Evolutionary conservation across 2,329 filamentous ascomycete genomes (phyloP).

Genomic region (Aureobasidium melanogenum): DNA sequence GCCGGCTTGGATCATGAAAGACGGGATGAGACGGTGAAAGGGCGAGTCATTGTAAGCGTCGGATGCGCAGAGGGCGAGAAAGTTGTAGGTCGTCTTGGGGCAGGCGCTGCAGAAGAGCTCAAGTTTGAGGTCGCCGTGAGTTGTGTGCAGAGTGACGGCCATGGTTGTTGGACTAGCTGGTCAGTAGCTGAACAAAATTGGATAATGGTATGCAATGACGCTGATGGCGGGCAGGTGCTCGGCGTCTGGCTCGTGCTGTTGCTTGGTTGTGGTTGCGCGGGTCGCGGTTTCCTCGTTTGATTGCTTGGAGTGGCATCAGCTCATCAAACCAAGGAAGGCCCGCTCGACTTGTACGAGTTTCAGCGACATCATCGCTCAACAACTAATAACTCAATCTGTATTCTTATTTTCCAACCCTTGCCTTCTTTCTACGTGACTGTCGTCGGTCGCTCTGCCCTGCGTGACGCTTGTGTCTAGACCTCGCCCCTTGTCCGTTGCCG

Average conservation of each 20-base stretch:
- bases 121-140: constrained; percentile 81
- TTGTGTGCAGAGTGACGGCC: constrained; percentile 66
- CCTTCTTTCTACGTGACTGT: too few relatives aligned
- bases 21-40: constrained; percentile 71
- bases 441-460: too few relatives aligned
- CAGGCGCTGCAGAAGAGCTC: constrained; percentile 94
- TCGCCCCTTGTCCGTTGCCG: not conserved
- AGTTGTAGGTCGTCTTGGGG: constrained; percentile 85
- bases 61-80: constrained; percentile 72
- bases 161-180: constrained; percentile 21
- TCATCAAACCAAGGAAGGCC: constrained; percentile 5
- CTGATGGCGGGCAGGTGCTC: not conserved
- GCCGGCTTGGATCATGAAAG: constrained; percentile 74
- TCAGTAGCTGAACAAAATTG: not conserved
- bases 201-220: not conserved
- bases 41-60: constrained; percentile 66
- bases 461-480: not conserved
- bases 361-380: not conserved
- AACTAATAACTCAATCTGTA: not conserved
- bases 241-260: not conserved
- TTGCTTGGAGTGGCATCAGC: not conserved
- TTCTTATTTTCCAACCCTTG: not conserved
- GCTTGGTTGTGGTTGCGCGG: not conserved
- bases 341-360: not conserved
- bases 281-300: not conserved